Percentiles rank a stretch among this genome's conserved stretches.
phyloP scores from a whole-genome alignment of 2,329 filamentous ascomycete genomes.

The Hymenoscyphus infarciens region DNA sequence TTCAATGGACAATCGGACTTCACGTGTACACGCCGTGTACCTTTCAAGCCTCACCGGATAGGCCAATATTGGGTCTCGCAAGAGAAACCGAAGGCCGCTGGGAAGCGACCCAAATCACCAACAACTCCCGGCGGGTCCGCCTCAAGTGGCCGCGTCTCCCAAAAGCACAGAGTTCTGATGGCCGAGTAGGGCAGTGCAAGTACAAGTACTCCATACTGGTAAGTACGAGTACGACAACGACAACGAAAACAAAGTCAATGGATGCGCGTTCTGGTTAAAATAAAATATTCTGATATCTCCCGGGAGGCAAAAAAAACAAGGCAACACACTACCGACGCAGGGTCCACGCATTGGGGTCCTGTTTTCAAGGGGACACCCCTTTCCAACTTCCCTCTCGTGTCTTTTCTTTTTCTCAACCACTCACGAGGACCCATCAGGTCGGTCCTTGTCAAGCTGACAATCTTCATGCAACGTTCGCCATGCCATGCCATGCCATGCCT shows the following conservation, averaged over 20 bases:
- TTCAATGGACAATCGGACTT: background rate
- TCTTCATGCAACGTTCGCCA: conserved; percentile 1
- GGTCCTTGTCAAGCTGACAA: background rate
- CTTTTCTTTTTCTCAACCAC: background rate
- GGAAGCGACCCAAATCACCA: background rate
- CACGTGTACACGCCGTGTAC: background rate
- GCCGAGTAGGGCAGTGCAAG: background rate
- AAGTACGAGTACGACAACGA: background rate
- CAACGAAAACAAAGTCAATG: background rate
- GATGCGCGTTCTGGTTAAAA: background rate
- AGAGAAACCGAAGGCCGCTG: background rate
- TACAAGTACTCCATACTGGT: background rate
- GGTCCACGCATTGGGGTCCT: background rate
- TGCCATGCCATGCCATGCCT: no score
- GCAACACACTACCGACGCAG: background rate
- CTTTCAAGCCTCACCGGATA: background rate
- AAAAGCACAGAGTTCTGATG: background rate
- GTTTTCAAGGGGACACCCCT: background rate
- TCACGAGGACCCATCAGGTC: background rate
- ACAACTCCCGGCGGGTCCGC: background rate
- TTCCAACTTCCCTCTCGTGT: background rate
- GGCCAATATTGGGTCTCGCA: background rate
- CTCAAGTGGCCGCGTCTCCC: background rate
- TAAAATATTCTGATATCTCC: background rate
- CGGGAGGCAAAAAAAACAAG: background rate